A percentile compares a stretch with the other conserved stretches of the same genome.
Evolutionary conservation across 2,329 filamentous ascomycete genomes (phyloP).

Genomic region (Neospermospora avenae): DNA sequence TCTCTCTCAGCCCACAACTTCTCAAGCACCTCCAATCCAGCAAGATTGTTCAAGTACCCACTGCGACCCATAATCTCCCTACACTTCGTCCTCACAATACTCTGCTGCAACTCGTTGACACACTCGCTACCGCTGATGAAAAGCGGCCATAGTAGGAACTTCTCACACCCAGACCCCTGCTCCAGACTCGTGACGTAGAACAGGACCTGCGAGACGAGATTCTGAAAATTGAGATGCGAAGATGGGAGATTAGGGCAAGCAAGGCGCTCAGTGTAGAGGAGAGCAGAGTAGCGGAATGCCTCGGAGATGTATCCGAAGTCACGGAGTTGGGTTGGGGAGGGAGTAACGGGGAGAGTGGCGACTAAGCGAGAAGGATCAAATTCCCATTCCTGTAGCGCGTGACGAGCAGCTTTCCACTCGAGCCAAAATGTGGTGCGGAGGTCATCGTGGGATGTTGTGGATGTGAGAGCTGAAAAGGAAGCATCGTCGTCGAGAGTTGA

Average conservation of each 20-base stretch:
- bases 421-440: constrained; percentile 69
- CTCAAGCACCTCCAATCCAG: constrained; percentile 81
- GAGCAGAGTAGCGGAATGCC: constrained; percentile 82
- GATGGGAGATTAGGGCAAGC: constrained; percentile 73
- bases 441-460: constrained; percentile 51
- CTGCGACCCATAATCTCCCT: constrained; percentile 83
- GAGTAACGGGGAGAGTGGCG: constrained; percentile 46
- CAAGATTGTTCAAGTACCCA: constrained; percentile 91
- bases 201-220: constrained; percentile 76
- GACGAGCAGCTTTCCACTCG: constrained; percentile 79
- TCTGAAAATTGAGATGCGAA: constrained; percentile 74
- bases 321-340: constrained; percentile 59
- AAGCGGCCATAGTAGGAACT: constrained; percentile 90
- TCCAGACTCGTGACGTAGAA: constrained; percentile 80
- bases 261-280: constrained; percentile 86
- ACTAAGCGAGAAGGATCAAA: constrained; percentile 58
- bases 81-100: constrained; percentile 75
- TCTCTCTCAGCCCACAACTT: constrained; percentile 62
- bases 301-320: constrained; percentile 83
- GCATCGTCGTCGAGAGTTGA: constrained; percentile 55
- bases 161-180: constrained; percentile 68
- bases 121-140: constrained; percentile 91
- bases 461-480: constrained; percentile 34
- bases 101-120: constrained; percentile 74
- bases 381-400: constrained; percentile 76